phyloP scores from a whole-genome alignment of 495 filamentous ascomycete species.

The Paragyromitra xinjiangensis region DNA sequence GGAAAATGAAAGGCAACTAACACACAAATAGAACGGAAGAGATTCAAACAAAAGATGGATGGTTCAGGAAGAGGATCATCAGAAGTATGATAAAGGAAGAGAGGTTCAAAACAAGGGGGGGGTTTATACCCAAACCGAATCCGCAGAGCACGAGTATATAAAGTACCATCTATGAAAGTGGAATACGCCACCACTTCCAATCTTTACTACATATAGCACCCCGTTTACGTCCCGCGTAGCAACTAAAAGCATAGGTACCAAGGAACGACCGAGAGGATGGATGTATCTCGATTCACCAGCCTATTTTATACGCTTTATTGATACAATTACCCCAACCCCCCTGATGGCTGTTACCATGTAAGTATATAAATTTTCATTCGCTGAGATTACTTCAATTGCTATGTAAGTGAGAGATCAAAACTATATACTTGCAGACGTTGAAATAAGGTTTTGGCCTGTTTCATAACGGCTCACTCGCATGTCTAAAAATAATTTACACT shows the following conservation, averaged over 20 bases:
- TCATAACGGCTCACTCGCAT: conserved; percentile 33
- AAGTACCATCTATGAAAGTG: background rate
- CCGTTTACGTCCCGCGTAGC: background rate
- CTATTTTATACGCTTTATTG: no score
- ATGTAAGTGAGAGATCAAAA: background rate
- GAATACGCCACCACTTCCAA: no score
- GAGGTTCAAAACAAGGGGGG: background rate
- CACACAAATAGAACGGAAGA: background rate
- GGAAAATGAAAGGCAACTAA: background rate
- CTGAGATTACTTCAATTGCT: background rate
- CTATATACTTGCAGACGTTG: conserved; percentile 1
- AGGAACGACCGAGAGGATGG: no score
- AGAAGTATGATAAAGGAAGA: background rate
- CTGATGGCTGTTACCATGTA: background rate
- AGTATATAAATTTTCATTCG: background rate
- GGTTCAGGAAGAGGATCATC: background rate
- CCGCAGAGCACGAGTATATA: background rate
- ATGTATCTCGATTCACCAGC: no score
- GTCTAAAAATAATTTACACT: conserved; percentile 23
- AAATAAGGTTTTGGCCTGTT: conserved; percentile 33
- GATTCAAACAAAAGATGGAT: background rate
- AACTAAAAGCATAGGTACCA: background rate
- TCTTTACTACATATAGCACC: background rate
- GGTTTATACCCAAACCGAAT: background rate
- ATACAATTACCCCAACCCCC: no score